Evolutionary conservation across 73 alveolate species (phyloP).

Genomic region (Tetrahymena thermophila): DNA sequence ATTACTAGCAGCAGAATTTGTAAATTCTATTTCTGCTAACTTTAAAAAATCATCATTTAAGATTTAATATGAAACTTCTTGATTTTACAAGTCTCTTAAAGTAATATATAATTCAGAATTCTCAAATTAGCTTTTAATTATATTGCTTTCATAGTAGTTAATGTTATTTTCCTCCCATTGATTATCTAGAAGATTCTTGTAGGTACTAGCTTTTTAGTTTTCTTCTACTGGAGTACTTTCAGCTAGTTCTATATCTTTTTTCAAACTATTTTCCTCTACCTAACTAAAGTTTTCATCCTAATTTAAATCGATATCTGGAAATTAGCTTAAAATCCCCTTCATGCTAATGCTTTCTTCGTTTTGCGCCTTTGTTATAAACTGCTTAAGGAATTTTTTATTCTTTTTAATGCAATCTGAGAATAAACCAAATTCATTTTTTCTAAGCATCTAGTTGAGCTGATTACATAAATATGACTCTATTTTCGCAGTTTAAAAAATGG

Average conservation of each 20-base stretch:
- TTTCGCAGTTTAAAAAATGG: not conserved
- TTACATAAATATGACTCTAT: not conserved
- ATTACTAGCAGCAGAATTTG: not conserved
- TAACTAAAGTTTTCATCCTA: not conserved
- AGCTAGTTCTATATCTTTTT: not conserved
- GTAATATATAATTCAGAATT: not conserved
- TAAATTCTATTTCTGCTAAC: not conserved
- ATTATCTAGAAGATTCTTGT: not conserved
- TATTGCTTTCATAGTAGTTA: not conserved
- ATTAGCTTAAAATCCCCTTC: not conserved
- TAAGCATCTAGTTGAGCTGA: not conserved
- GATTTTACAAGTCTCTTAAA: not conserved
- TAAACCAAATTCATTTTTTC: not conserved
- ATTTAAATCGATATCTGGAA: not conserved
- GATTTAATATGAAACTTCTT: not conserved
- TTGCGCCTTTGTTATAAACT: not conserved
- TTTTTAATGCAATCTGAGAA: not conserved
- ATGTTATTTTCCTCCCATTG: not conserved
- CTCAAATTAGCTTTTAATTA: not conserved
- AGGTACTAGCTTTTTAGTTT: not conserved
- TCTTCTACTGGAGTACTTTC: not conserved
- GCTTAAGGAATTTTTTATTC: not conserved
- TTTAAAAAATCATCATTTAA: not conserved
- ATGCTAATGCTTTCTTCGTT: not conserved
- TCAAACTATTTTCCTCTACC: not conserved